Conservation (phyloP, 345 rosid species). For the Melastoma malabathricum region DNA sequence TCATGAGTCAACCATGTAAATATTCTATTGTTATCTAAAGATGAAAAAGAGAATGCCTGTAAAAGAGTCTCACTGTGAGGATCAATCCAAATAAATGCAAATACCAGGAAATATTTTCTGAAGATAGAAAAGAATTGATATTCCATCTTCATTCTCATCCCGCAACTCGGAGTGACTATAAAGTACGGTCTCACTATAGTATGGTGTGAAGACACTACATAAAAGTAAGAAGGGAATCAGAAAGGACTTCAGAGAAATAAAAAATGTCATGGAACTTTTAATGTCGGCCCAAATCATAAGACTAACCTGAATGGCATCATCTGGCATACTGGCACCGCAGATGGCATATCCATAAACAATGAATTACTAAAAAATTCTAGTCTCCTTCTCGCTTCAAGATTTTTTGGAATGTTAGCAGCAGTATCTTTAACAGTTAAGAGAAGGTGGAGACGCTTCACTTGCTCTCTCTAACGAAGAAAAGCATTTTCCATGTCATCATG, state of each 20-base stretch:
- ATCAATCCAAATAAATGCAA: constrained; percentile 1
- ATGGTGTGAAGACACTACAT: constrained; percentile 82
- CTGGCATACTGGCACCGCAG: constrained; percentile 76
- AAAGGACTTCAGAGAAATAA: constrained; percentile 5
- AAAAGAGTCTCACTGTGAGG: background rate
- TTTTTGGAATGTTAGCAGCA: constrained; percentile 87
- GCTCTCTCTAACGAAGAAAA: constrained; percentile 53
- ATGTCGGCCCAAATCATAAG: constrained; percentile 1
- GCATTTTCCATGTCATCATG: background rate
- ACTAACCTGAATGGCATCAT: constrained; percentile 76
- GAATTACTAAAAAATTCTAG: constrained; percentile 82
- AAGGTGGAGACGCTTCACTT: constrained; percentile 85
- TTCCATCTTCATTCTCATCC: constrained; percentile 98
- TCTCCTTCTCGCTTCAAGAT: constrained; percentile 98
- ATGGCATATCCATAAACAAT: constrained; percentile 89
- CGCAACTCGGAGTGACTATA: too few species aligned
- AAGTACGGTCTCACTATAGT: constrained; percentile 72
- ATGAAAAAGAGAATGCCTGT: too few species aligned
- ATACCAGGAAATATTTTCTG: constrained; percentile 89
- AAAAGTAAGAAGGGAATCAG: constrained; percentile 10
- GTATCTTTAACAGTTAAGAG: constrained; percentile 95
- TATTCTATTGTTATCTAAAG: too few species aligned
- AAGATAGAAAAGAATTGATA: constrained; percentile 62
- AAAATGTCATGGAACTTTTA: constrained; percentile 1
- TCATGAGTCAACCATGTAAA: too few species aligned